These are phyloP conservation scores for Pyrus hybrid DNA, from an alignment of 331 rosid species.

Conservation along the genomic window DNA sequence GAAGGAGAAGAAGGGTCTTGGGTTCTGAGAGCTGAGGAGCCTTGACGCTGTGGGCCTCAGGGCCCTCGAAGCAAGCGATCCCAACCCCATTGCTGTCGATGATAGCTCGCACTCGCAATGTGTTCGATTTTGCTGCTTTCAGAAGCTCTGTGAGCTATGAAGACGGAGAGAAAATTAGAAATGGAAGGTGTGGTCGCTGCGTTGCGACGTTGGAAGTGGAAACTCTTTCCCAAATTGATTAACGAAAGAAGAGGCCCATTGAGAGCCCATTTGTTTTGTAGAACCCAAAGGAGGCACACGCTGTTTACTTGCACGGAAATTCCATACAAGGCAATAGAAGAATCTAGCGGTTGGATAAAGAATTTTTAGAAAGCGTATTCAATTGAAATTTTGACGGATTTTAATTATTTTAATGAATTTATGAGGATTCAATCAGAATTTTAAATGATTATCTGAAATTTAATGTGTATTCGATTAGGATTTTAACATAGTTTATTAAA, in stretches of 20 bases:
- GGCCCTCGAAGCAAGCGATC: conserved; percentile 68
- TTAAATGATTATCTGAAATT: too few species aligned
- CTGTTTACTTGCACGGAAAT: too few species aligned
- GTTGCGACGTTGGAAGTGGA: neutral
- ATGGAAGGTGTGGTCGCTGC: neutral
- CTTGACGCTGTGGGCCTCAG: conserved; percentile 52
- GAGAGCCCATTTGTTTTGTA: neutral
- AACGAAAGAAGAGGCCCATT: neutral
- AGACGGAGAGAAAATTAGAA: neutral
- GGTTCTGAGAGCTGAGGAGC: conserved; percentile 44
- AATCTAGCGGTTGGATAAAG: too few species aligned
- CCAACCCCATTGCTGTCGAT: conserved; percentile 57
- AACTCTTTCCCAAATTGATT: neutral
- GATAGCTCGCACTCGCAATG: neutral
- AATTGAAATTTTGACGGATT: too few species aligned
- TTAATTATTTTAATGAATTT: too few species aligned
- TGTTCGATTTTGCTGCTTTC: neutral
- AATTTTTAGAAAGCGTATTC: too few species aligned
- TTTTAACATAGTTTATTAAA: too few species aligned
- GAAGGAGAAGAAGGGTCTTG: conserved; percentile 28
- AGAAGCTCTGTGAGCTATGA: neutral
- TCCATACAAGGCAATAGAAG: too few species aligned
- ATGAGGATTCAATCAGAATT: too few species aligned
- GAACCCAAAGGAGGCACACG: neutral
- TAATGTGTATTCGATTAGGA: too few species aligned